These are phyloP conservation scores for Quercus dentata DNA, from an alignment of 306 rosid species.

Conservation along the genomic window DNA sequence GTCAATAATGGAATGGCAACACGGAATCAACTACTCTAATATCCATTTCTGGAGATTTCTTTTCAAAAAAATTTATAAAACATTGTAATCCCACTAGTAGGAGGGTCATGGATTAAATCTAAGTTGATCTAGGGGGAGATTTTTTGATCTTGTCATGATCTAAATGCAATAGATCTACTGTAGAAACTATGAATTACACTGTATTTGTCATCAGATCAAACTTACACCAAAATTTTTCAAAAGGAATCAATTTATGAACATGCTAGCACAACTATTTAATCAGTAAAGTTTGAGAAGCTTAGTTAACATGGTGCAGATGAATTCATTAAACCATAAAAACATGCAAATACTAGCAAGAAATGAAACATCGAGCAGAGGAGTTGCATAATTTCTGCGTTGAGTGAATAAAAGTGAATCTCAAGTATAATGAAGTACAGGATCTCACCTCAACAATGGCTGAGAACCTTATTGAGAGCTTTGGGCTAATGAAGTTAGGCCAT, in stretches of 20 bases:
- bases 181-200: background rate
- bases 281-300: background rate
- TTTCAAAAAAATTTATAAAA: background rate
- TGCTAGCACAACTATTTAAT: background rate
- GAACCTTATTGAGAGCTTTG: conserved; percentile 71
- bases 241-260: background rate
- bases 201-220: background rate
- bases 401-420: conserved; percentile 13
- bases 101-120: background rate
- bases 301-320: background rate
- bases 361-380: conserved; percentile 8
- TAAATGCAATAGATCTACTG: background rate
- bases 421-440: background rate
- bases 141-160: background rate
- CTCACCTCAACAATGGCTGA: conserved; percentile 78
- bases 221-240: background rate
- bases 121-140: background rate
- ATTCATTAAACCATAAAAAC: background rate
- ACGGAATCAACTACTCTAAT: background rate
- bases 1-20: background rate
- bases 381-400: background rate
- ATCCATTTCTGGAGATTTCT: background rate
- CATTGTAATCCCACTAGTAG: background rate
- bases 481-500: conserved; percentile 64
- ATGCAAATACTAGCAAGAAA: background rate